Evolutionary conservation across 306 rosid species (phyloP), one percentile per base, ranked within the genome.

Genomic region (Pyrus bretschneideri): DNA sequence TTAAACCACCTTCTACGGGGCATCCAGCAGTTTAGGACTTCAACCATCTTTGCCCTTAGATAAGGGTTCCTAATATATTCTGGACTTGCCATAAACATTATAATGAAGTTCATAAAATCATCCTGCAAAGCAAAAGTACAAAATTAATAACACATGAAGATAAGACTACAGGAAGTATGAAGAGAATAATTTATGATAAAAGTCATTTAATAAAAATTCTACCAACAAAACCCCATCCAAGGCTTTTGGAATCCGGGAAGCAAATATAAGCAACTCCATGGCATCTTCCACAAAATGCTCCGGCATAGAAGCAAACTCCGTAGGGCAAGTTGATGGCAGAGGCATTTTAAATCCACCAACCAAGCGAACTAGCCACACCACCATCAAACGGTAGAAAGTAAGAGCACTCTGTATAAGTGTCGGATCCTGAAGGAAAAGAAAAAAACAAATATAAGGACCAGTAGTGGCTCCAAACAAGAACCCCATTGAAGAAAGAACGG

Each of bases 291-390:
- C 89, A 93, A 92, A 96, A 89, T 92, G 99, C 78, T 96, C 98
- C 4, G 99, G 98, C 98, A 96, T 87, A 62, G 87, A 84, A 6
- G 99, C 97, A 86, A 96, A 89, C 76, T 87, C 98, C 87, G 78
- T 86, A 3, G 98, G 96, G 87, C 96, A 88, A 67, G 86, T 82
- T 70, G 88, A 69, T 54, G 96, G 93, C 46, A 96, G 86, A 76
- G 99, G 99, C 98, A 96, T 96, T 88, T 92, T 91, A 78, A 89
- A 96, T 74, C 98, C 99, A 78, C 98, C 99, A 82, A 96, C 93
- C 93, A 92, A 75, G 85, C 89, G 88, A 87, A 86, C 99, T 82
- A 92, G 79, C 99, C 99, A 96, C 59, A 91, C 88, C 63, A 96
- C 83, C 98, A 96, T 88, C 85, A 96, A 75, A 74, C 97, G 98